Conservation (phyloP, 441 rosid genomes). For the Sinapis alba region DNA sequence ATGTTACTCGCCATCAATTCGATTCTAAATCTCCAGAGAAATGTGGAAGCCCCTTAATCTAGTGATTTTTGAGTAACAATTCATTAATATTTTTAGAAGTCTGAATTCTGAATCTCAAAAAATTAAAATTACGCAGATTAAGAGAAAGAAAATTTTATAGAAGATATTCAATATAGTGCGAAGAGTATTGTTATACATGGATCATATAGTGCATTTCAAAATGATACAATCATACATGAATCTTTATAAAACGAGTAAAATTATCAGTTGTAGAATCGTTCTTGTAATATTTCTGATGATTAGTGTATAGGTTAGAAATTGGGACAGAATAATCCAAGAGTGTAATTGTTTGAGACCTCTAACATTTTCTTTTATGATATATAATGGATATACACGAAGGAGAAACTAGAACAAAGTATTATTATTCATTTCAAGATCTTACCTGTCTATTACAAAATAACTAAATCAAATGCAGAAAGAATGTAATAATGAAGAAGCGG, state of each 20-base stretch:
- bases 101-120: too few species aligned
- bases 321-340: neutral
- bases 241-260: too few species aligned
- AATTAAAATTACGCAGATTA: too few species aligned
- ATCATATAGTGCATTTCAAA: too few species aligned
- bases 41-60: neutral
- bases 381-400: neutral
- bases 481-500: neutral
- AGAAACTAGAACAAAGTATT: neutral
- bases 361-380: neutral
- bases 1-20: neutral
- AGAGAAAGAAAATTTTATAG: too few species aligned
- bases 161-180: too few species aligned
- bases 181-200: too few species aligned
- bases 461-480: neutral
- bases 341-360: neutral
- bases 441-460: neutral
- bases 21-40: neutral
- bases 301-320: neutral
- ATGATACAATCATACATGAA: too few species aligned
- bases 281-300: too few species aligned
- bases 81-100: too few species aligned
- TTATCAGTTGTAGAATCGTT: too few species aligned
- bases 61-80: too few species aligned
- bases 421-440: slow-evolving; percentile 7